Percentiles rank a stretch among this genome's conserved stretches.
Conservation (phyloP, 2,329 filamentous ascomycete genomes). For the Trichoderma guizhouense region DNA sequence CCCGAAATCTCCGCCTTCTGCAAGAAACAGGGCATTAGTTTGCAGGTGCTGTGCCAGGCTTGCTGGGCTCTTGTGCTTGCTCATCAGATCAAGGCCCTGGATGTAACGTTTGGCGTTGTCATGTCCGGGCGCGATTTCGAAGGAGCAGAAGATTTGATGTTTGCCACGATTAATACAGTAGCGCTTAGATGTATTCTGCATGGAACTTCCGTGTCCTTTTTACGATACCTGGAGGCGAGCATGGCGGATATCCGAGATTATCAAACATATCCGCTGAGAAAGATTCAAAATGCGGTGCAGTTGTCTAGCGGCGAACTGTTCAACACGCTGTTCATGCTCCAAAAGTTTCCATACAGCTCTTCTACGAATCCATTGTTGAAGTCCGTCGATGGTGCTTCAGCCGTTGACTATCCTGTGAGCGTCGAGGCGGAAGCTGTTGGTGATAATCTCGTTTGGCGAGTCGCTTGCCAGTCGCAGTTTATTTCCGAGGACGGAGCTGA, state of each 20-base stretch:
- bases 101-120: conserved; percentile 79
- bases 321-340: conserved; percentile 56
- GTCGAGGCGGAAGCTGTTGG: conserved; percentile 69
- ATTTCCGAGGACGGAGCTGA: conserved; percentile 45
- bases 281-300: conserved; percentile 50
- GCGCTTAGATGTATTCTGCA: conserved; percentile 70
- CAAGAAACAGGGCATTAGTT: conserved; percentile 61
- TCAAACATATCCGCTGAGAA: conserved; percentile 74
- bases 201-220: conserved; percentile 60
- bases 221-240: conserved; percentile 70
- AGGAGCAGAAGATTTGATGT: conserved; percentile 64
- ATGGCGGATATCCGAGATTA: conserved; percentile 63
- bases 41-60: conserved; percentile 73
- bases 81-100: conserved; percentile 58
- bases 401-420: conserved; percentile 78
- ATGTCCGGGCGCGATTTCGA: conserved; percentile 80
- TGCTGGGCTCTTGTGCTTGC: conserved; percentile 73
- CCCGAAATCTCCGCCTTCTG: conserved; percentile 53
- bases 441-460: conserved; percentile 62
- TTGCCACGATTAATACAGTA: conserved; percentile 92
- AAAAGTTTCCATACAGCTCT: conserved; percentile 33
- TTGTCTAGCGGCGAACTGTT: conserved; percentile 44
- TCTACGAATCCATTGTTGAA: conserved; percentile 46
- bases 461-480: conserved; percentile 62
- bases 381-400: conserved; percentile 61